Percentiles rank a stretch among this genome's conserved stretches.
phyloP scores from a whole-genome alignment of 2,329 filamentous ascomycete species.

The Pestalotiopsis sp. region DNA sequence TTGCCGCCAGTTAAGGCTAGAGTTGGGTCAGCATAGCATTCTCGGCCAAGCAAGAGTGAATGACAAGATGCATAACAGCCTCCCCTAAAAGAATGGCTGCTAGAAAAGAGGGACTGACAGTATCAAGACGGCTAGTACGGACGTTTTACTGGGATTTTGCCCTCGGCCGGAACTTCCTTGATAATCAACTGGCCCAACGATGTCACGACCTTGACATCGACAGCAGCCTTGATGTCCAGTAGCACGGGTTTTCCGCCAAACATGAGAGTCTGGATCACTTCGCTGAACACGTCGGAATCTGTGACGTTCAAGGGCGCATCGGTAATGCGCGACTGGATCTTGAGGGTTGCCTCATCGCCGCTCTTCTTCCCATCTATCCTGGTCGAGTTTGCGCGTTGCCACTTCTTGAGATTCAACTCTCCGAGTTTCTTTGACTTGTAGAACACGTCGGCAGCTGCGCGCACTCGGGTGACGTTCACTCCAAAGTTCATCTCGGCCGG shows the following conservation, averaged over 20 bases:
- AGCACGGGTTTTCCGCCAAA: conserved; percentile 73
- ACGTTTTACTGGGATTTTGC: conserved; percentile 91
- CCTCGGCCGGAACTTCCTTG: conserved; percentile 83
- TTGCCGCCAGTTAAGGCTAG: conserved; percentile 63
- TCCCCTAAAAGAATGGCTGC: conserved; percentile 24
- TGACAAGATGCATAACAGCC: conserved; percentile 20
- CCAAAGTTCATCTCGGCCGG: conserved; percentile 88
- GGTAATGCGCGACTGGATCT: conserved; percentile 76
- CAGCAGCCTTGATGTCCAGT: conserved; percentile 69
- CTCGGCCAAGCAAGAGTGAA: conserved; percentile 19
- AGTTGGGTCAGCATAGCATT: conserved; percentile 37
- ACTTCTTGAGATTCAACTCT: conserved; percentile 75
- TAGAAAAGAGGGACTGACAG: conserved; percentile 38
- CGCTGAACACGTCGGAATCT: conserved; percentile 75
- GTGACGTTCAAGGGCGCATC: conserved; percentile 84
- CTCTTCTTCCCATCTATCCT: conserved; percentile 60
- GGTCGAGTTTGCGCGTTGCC: conserved; percentile 86
- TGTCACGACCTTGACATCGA: conserved; percentile 83
- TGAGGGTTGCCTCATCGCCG: conserved; percentile 63
- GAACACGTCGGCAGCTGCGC: conserved; percentile 78
- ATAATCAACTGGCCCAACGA: conserved; percentile 80
- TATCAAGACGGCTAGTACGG: conserved; percentile 65
- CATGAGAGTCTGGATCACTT: conserved; percentile 79
- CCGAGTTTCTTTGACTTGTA: conserved; percentile 82
- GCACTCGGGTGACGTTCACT: conserved; percentile 75